Evolutionary conservation across 305 asterid species (phyloP).

Genomic region (Solanum hybrid): DNA sequence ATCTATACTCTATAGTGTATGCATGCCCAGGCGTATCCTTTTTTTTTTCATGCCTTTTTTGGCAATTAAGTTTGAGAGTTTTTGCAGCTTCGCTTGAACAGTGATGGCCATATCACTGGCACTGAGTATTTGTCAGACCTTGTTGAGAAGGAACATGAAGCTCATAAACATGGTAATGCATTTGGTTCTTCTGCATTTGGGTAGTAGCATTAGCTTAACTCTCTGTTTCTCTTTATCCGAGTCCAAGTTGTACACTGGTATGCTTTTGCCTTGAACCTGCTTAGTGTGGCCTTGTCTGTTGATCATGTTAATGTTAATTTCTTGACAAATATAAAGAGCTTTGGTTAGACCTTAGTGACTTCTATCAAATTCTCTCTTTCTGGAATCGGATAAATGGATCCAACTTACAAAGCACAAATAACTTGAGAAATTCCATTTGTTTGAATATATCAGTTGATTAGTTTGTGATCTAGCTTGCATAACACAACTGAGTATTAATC

Average conservation of each 20-base stretch:
- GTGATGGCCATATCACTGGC: constrained; percentile 68
- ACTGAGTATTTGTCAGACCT: constrained; percentile 90
- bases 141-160: constrained; percentile 79
- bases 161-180: constrained; percentile 73
- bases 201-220: background rate
- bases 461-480: background rate
- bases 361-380: background rate
- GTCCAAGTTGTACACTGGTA: background rate
- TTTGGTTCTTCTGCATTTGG: constrained; percentile 1
- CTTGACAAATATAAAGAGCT: background rate
- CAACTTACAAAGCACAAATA: background rate
- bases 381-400: background rate
- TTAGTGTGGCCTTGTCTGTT: background rate
- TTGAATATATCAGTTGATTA: background rate
- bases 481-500: background rate
- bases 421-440: background rate
- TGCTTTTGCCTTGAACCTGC: background rate
- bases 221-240: background rate
- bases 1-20: background rate
- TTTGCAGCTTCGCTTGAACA: constrained; percentile 82
- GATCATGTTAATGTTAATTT: background rate
- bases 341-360: background rate
- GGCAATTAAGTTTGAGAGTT: constrained; percentile 8
- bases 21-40: background rate
- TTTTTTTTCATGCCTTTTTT: background rate